phyloP scores from a whole-genome alignment of 176 grass and related monocot genomes.

The Aegilops longissima region DNA sequence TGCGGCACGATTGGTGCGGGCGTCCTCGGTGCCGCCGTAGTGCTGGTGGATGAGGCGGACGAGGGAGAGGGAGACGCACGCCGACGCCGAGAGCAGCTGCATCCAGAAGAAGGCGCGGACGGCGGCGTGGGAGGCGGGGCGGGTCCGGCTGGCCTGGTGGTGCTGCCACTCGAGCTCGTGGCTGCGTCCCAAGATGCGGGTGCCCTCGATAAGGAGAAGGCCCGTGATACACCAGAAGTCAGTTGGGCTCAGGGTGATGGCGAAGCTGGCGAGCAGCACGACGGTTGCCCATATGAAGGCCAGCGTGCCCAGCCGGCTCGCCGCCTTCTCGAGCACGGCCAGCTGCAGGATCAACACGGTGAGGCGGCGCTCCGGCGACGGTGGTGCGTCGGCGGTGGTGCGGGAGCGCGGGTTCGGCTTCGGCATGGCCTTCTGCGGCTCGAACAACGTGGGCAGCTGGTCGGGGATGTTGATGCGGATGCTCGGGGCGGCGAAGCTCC shows the following conservation, averaged over 20 bases:
- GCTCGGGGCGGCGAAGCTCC: slow-evolving; percentile 10
- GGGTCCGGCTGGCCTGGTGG: slow-evolving; percentile 36
- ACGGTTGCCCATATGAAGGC: slow-evolving; percentile 80
- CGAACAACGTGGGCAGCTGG: slow-evolving; percentile 48
- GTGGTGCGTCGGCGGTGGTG: not conserved
- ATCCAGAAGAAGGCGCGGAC: slow-evolving; percentile 59
- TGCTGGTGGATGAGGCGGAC: slow-evolving; percentile 52
- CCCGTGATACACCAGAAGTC: slow-evolving; percentile 65
- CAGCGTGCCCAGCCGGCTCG: slow-evolving; percentile 65
- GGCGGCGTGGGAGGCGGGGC: slow-evolving; percentile 38
- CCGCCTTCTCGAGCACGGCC: slow-evolving; percentile 72
- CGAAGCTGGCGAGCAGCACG: slow-evolving; percentile 71
- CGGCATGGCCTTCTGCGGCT: slow-evolving; percentile 37
- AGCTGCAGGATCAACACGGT: slow-evolving; percentile 62
- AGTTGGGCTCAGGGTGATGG: slow-evolving; percentile 41
- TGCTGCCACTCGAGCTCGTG: slow-evolving; percentile 87
- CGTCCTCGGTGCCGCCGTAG: slow-evolving; percentile 38
- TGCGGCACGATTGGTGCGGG: slow-evolving; percentile 24
- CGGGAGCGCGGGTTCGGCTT: not conserved
- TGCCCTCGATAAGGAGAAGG: slow-evolving; percentile 50
- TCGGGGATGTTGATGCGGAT: slow-evolving; percentile 39
- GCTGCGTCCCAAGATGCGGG: slow-evolving; percentile 61
- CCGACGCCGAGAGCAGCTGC: slow-evolving; percentile 49
- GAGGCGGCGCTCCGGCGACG: slow-evolving; percentile 50
- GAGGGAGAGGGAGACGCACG: slow-evolving; percentile 54